Base-by-base conservation (phyloP, 2,329 filamentous ascomycete species). In the Aspergillus pseudonomiae region DNA sequence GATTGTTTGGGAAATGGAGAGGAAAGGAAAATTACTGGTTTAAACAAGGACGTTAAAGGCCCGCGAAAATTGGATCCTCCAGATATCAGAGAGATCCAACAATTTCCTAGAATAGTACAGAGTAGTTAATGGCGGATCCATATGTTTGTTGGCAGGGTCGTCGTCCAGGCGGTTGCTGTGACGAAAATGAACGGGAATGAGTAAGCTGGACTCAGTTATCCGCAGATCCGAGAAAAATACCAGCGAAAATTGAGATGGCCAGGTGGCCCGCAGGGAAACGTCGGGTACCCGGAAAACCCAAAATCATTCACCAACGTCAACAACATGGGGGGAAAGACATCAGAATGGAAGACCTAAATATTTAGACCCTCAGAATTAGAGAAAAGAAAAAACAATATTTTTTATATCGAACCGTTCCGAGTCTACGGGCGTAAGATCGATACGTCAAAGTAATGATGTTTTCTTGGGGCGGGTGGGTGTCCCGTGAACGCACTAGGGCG, bases 191-290 rank as follows among this genome's bases (percentile, higher is more conserved):
- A 57, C 56, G 56, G 52, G 50, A 43, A 68, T 77, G 74, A 77
- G 65, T 71, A 72, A 78, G 75, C 71, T 66, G 58, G 62, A 63
- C 66, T 65, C 65, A 72, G 72, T 55, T 73, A 71, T 74, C 75
- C 74, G 74, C 69, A 69, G 73, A 75, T 71, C 75, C 75, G 75
- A 76, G 66, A 75, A 75, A 70, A 73, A 71, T 69, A 74, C 71
- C 57, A 61, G 59, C 60, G 66, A 74, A 72, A 74, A 73, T 66
- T 67, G 70, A 65, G 68, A 70, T 63, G 62, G 65, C 68, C 66
- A 69, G 65, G 65, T 74, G 70, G 68, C 68, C 73, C 71, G 69
- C 48, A 64, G 61, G 61, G 43, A 63, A 60, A 56, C 24, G 39
- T 46, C 41, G 58, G 58, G 60, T 34, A 60, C 21, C 52, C 62